A percentile compares a stretch with the other conserved stretches of the same genome.
phyloP scores from a whole-genome alignment of 78 protist species.

The Dictyostelium brefeldianum region DNA sequence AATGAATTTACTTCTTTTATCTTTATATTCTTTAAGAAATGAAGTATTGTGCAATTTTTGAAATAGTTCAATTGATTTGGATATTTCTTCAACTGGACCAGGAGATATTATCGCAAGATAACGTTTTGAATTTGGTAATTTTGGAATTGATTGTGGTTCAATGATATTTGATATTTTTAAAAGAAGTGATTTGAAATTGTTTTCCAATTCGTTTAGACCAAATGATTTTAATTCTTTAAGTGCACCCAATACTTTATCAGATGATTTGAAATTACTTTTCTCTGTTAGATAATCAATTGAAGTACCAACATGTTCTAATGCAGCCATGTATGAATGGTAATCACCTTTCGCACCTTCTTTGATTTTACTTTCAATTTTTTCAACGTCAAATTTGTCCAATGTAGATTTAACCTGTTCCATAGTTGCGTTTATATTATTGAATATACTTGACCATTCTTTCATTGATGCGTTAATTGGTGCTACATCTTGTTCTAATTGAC shows the following conservation, averaged over 20 bases:
- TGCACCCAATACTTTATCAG: conserved; percentile 24
- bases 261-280: conserved; percentile 24
- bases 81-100: conserved; percentile 39
- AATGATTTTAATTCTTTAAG: conserved; percentile 32
- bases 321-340: conserved; percentile 43
- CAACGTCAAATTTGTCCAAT: conserved; percentile 45
- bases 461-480: conserved; percentile 79
- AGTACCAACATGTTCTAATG: conserved; percentile 55
- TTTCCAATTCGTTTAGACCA: conserved; percentile 52
- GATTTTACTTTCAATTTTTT: conserved; percentile 43
- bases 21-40: conserved; percentile 66
- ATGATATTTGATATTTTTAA: conserved; percentile 50
- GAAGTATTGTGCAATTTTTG: conserved; percentile 6
- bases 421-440: conserved; percentile 54
- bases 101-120: conserved; percentile 52
- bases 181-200: conserved; percentile 40
- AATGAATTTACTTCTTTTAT: conserved; percentile 47
- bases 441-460: conserved; percentile 71
- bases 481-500: conserved; percentile 35
- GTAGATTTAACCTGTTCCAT: conserved; percentile 42
- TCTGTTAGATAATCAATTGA: conserved; percentile 31
- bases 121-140: conserved; percentile 31
- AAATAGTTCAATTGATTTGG: conserved; percentile 58
- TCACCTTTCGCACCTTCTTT: conserved; percentile 79
- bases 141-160: conserved; percentile 47